Base-by-base conservation (phyloP, 1,284 basidiomycete genomes). In the Flammula alnicola region DNA sequence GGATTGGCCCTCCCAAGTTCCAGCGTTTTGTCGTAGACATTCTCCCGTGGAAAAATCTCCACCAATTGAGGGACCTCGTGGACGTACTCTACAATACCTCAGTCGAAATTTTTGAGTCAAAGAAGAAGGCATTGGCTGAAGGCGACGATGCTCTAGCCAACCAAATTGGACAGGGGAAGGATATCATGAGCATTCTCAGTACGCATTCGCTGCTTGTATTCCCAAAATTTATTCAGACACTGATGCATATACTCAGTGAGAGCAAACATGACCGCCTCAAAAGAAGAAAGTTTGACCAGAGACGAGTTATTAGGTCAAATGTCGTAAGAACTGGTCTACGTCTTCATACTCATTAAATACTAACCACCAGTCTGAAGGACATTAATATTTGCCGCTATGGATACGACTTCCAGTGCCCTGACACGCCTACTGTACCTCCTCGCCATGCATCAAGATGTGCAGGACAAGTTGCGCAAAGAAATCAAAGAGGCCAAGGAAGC, bases 131-230 rank as follows among this genome's bases (percentile, higher is more conserved):
- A 10, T 43, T 73, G 9, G 37, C 29, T 20, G 51, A 54, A 16
- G 63, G 64, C 1, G 60, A 69, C 19, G 58, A 58, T 11, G 61
- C 50, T 2, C 12, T 63, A 5, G 54, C 52, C 10, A 56, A 55
- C 33, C 68, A 74, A 44, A 58, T 73, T 14, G 66, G 63, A 5
- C 54, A 67, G 32, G 75, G 74, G 5, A 74, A 72, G 41, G 78
- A 80, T 55, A 66, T 79, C 35, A 72, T 78, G 57, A 77, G 75
- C 46, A 69, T 79, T 26, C 68, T 79, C 40, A 60, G 71, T 73
- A 56, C 58, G 76, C 63, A 6, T 11, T 20, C 17, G 17, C 16
- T 16, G 11, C n/a, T n/a, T n/a, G n/a, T n/a, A n/a, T n/a, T 14
- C 30, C 16, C 10, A 11, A 22, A n/a, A 5, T 4, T 14, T 14